Percentiles rank a stretch among this genome's conserved stretches.
Conservation (phyloP, 176 grass and related monocot genomes). For the Puccinellia tenuiflora region DNA sequence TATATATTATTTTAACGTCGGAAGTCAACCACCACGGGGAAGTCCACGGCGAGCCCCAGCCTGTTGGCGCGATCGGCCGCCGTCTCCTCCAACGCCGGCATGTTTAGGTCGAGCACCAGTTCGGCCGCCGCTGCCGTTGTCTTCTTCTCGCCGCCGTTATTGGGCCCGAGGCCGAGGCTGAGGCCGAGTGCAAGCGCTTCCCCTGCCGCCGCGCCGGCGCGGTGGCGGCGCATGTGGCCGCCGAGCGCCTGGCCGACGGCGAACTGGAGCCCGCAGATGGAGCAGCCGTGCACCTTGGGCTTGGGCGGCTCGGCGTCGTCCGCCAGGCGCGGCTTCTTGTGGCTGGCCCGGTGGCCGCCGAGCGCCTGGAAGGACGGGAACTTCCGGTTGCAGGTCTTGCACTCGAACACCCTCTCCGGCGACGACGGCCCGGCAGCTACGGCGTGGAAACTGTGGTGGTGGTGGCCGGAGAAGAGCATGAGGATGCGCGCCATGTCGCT, state of each 20-base stretch:
- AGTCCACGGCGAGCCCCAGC: constrained; percentile 9
- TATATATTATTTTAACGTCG: background rate
- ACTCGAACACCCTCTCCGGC: constrained; percentile 68
- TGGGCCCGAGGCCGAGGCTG: background rate
- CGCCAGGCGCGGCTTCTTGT: constrained; percentile 67
- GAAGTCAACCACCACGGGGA: constrained; percentile 38
- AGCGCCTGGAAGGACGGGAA: constrained; percentile 95
- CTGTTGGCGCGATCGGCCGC: constrained; percentile 2
- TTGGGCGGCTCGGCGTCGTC: constrained; percentile 34
- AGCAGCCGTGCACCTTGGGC: constrained; percentile 81
- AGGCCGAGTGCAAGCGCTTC: constrained; percentile 2
- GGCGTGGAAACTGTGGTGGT: background rate
- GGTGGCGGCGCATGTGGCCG: constrained; percentile 93
- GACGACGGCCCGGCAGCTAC: background rate
- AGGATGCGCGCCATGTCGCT: constrained; percentile 57
- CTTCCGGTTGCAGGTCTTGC: constrained; percentile 81
- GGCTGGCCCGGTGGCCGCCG: constrained; percentile 90
- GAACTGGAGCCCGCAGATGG: constrained; percentile 94
- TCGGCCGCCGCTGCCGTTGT: background rate
- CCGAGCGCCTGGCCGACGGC: constrained; percentile 89
- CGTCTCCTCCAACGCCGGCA: constrained; percentile 45
- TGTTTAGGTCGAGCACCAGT: constrained; percentile 53
- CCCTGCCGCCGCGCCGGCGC: constrained; percentile 20
- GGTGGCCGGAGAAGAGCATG: constrained; percentile 52
- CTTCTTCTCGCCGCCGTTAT: constrained; percentile 16